phyloP scores from a whole-genome alignment of 2,329 filamentous ascomycete species.

The Arthrobotrys megalospora region DNA sequence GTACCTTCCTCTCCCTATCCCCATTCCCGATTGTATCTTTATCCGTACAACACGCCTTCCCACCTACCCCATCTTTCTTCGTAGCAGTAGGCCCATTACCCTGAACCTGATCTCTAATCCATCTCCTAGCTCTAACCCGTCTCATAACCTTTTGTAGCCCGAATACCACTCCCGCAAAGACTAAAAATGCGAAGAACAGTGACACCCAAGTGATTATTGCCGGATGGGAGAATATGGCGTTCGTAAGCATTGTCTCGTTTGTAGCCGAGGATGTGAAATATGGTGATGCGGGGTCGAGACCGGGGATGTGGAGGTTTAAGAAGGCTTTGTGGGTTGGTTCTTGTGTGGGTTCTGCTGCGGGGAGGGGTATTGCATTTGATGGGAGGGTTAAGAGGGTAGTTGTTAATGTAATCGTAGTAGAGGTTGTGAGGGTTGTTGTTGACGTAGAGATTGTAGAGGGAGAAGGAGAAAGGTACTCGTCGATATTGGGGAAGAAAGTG shows the following conservation, averaged over 20 bases:
- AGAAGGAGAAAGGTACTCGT: background rate
- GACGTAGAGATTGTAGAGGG: conserved; percentile 3
- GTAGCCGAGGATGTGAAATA: conserved; percentile 16
- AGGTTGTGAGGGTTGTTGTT: conserved; percentile 21
- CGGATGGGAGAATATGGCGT: conserved; percentile 46
- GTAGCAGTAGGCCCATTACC: too few species aligned
- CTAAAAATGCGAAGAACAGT: conserved; percentile 26
- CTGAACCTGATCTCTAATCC: conserved; percentile 24
- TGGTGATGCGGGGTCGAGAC: conserved; percentile 23
- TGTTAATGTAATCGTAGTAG: conserved; percentile 6
- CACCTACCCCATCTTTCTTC: background rate
- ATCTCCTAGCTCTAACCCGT: conserved; percentile 28
- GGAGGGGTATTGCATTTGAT: background rate
- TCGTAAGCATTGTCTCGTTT: conserved; percentile 33
- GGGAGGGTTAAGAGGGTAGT: background rate
- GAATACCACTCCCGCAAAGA: conserved; percentile 31
- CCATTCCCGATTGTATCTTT: background rate
- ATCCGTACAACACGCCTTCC: background rate
- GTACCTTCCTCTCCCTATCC: conserved; percentile 3
- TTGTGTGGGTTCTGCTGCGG: background rate
- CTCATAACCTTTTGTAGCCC: conserved; percentile 46
- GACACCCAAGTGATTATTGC: conserved; percentile 41
- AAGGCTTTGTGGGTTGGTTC: background rate
- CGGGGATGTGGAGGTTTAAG: background rate
- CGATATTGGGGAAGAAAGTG: background rate